Evolutionary conservation across 371 early-diverging fungal species (phyloP), one percentile per base, ranked within the genome.

Genomic region (Parasitella parasitica): DNA sequence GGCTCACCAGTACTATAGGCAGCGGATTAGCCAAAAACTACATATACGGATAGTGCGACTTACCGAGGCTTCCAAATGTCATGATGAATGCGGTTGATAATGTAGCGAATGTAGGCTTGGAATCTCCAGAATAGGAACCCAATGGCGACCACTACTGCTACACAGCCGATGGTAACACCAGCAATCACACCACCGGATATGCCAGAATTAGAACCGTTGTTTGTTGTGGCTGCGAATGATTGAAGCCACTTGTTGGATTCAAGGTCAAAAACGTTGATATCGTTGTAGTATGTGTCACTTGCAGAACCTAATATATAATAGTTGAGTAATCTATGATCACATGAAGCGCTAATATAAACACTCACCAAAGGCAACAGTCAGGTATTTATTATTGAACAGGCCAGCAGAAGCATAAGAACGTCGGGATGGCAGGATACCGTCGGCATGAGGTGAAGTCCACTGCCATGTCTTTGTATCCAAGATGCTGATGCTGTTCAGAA

Each of bases 321-420:
- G 22, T 41, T 20, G 32, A 32, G 11, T 32, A 43, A 43, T 22
- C 18, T 20, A 43, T 43, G 11, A 43, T 43, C 43, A 43, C 43
- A 43, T 43, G 43, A 18, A 39, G 18, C 39, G 18, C 18, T 16
- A 16, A 39, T 43, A 43, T 43, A 43, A 43, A 32, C 22, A 30
- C n/a, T 69, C 68, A 80, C 80, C 80, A 70, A 80, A 77, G 15
- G 76, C 72, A 32, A 75, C 71, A 22, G 73, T 74, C 13, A 80
- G 36, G 46, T 61, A 41, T 11, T 57, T 60, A 13, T 57, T 59
- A 49, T 71, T 61, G 6, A 77, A 49, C 18, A 77, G 48, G 34
- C 66, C 72, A 54, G 65, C 81, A 22, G 71, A 57, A 54, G 78
- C 76, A 59, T 69, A 73, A 12, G 76, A 68, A 30, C 81, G 76